Base-by-base conservation (phyloP, 179 eudicot genomes). In the Spergularia azorica region DNA sequence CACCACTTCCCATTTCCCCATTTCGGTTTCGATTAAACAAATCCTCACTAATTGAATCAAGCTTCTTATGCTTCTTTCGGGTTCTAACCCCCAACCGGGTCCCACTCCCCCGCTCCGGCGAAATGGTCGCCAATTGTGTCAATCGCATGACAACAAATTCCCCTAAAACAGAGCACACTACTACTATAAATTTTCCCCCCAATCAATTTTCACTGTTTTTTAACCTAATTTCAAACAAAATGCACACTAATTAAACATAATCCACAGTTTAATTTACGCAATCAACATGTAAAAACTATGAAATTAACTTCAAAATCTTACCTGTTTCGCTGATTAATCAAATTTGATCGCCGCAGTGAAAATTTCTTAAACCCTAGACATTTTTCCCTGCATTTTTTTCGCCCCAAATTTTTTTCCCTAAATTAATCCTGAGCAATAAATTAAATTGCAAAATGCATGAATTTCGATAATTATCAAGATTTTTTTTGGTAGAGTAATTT, bases 31-130 rank as follows among this genome's bases (percentile, higher is more conserved):
- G 77, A 77, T 71, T 90, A 71, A 87, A 92, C 3, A 75, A 83
- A 60, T 87, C 85, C 39, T 94, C 98, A 83, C 87, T 82, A 26
- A 95, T 92, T 15, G 94, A 90, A 82, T 95, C 95, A 64, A 95
- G 88, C 75, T 83, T 86, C 81, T 95, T 94, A 73, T 88, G 97
- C 85, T 90, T 94, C 86, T 86, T 92, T 70, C 83, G 84, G 63
- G 83, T 86, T 79, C 87, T 90, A 13, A 58, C 68, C 21, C 89
- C 83, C 83, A 84, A 79, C 67, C 79, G 82, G 72, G 60, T 58
- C 26, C 73, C 76, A 63, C 52, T 70, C 59, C 81, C 75, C 38
- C 73, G 77, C 21, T 73, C 73, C 41, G 79, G 66, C 74, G 83
- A 77, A 83, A 76, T 54, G 36, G 77, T 52, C 41, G 68, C 78